A percentile compares a stretch with the other conserved stretches of the same genome.
phyloP scores from a whole-genome alignment of 2,329 filamentous ascomycete genomes.

The Passalora sequoiae region DNA sequence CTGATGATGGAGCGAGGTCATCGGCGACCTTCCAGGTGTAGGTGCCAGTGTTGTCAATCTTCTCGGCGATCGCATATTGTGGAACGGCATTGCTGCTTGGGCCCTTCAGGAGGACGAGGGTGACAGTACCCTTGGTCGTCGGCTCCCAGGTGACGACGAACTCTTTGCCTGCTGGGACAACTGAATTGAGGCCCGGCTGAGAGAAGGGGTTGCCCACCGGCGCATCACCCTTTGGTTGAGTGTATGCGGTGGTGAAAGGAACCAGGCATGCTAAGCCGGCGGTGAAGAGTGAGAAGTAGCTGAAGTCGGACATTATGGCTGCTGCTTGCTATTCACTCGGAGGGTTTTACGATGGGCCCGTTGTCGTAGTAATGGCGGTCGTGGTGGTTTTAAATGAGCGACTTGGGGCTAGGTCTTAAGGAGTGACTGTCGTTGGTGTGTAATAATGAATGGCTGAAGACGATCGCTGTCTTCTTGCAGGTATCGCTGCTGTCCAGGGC shows the following conservation, averaged over 20 bases:
- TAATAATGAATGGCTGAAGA: slow-evolving; percentile 28
- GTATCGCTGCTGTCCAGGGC: slow-evolving; percentile 10
- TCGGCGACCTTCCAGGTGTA: slow-evolving; percentile 52
- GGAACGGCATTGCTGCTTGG: slow-evolving; percentile 52
- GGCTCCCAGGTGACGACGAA: slow-evolving; percentile 57
- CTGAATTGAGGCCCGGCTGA: slow-evolving; percentile 47
- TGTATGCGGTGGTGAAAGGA: slow-evolving; percentile 47
- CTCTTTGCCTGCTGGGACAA: slow-evolving; percentile 51
- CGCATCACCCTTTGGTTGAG: slow-evolving; percentile 28
- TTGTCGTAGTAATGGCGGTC: not conserved
- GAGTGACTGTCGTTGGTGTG: slow-evolving; percentile 27
- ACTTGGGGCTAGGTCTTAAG: slow-evolving; percentile 18
- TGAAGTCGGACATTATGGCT: slow-evolving; percentile 27
- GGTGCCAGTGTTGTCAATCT: slow-evolving; percentile 50
- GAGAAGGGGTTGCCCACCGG: slow-evolving; percentile 52
- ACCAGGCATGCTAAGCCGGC: slow-evolving; percentile 48
- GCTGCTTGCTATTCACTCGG: slow-evolving; percentile 5
- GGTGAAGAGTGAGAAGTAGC: slow-evolving; percentile 49
- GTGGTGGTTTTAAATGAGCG: slow-evolving; percentile 17
- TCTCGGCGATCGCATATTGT: slow-evolving; percentile 48
- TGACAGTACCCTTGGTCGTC: slow-evolving; percentile 47
- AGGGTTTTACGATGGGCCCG: slow-evolving; percentile 1
- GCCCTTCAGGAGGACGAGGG: slow-evolving; percentile 57
- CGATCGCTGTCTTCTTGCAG: slow-evolving; percentile 18
- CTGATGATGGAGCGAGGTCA: slow-evolving; percentile 39